Evolutionary conservation across 257 asterid genomes (phyloP).

Genomic region (Eucommia ulmoides): DNA sequence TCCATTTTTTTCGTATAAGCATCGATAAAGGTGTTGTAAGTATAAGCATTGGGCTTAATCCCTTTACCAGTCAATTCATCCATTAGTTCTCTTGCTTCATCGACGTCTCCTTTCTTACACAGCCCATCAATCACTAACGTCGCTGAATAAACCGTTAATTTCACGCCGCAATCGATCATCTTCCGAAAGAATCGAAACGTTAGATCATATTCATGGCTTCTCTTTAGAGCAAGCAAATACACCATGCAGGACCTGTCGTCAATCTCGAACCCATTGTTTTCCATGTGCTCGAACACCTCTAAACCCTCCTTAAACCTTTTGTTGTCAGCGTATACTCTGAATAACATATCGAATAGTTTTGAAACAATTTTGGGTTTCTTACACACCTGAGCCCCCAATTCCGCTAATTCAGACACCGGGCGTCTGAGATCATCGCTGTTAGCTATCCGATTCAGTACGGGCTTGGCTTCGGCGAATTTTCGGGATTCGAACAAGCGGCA

Average conservation of each 20-base stretch:
- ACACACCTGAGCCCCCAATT: conserved; percentile 7
- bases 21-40: conserved; percentile 61
- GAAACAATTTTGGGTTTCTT: conserved; percentile 3
- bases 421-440: conserved; percentile 22
- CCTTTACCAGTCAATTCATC: conserved; percentile 41
- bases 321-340: conserved; percentile 27
- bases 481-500: conserved; percentile 45
- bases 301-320: conserved; percentile 20
- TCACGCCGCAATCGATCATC: conserved; percentile 64
- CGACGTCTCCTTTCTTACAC: conserved; percentile 45
- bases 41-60: conserved; percentile 46
- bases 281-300: conserved; percentile 29
- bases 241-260: conserved; percentile 84
- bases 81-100: conserved; percentile 44
- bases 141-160: conserved; percentile 61
- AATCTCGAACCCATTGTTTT: conserved; percentile 28
- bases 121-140: conserved; percentile 48
- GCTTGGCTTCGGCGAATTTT: conserved; percentile 53
- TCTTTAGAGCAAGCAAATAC: conserved; percentile 56
- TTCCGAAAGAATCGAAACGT: conserved; percentile 37
- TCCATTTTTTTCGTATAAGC: conserved; percentile 46
- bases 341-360: conserved; percentile 26
- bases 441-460: conserved; percentile 36
- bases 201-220: conserved; percentile 25
- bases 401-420: conserved; percentile 38